Evolutionary conservation across 805 yeast species (phyloP), one percentile per base, ranked within the genome.

Genomic region (Zygotorulaspora florentina): DNA sequence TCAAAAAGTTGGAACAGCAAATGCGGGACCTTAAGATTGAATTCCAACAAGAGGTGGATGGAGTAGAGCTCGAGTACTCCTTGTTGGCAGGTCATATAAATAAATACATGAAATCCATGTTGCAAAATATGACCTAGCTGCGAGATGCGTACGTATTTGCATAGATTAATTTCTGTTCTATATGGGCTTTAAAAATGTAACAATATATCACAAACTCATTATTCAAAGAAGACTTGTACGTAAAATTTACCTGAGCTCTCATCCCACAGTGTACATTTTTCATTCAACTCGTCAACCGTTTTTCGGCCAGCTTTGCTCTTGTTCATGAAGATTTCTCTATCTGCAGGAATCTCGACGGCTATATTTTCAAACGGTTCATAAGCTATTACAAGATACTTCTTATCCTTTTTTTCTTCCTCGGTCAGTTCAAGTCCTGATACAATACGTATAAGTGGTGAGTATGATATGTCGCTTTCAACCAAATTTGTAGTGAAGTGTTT

Each of bases 351-450:
- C 47, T 87, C 82, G 46, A 91, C 70, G 1, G 84, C 85, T 8
- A 88, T 71, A 47, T 83, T 87, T 50, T 88, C 91, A 63, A 87
- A 93, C 1, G 97, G 97, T 61, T 88, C 96, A 2, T 84, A 93
- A n/a, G 89, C 81, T 0, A 90, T 67, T 9, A 90, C 81, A 52
- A 93, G 56, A 61, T 82, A 90, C 65, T 71, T 68, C 33, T 69
- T 65, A 41, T 71, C 68, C 1, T 72, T 70, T 27, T 74, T 69
- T 42, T 78, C 79, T 56, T 75, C 78, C 4, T 72, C 67, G 7
- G 69, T 62, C 43, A 82, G 81, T 56, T 93, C 98, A 57, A 77
- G 81, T 26, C 83, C 78, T 33, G 87, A 79, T 86, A 90, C 84
- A 36, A 91, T 66, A 43, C 96, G 70, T 8, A 58, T 51, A 64